Conservation (phyloP, 306 rosid species). For the Cotoneaster glaucophyllus region DNA sequence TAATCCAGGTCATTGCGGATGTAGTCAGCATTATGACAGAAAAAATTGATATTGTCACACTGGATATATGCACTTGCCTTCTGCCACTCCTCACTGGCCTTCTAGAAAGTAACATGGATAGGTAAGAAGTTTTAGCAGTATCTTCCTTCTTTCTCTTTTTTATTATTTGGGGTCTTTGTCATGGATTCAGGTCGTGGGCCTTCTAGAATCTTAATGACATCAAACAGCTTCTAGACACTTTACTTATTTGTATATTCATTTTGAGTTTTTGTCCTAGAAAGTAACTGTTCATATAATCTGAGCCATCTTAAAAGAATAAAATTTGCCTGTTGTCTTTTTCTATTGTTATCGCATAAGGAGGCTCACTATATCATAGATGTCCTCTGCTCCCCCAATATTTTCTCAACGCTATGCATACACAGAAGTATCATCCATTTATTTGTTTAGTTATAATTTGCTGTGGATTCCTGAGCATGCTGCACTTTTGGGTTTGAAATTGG, state of each 20-base stretch:
- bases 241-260: background rate
- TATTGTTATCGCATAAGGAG: background rate
- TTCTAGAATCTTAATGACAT: background rate
- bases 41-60: slow-evolving; percentile 70
- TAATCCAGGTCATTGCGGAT: slow-evolving; percentile 86
- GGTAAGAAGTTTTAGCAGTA: slow-evolving; percentile 30
- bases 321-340: background rate
- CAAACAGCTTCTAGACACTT: background rate
- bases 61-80: slow-evolving; percentile 73
- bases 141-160: background rate
- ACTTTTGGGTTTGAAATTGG: background rate
- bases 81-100: slow-evolving; percentile 67
- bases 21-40: slow-evolving; percentile 67
- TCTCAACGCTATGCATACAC: background rate
- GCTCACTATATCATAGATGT: background rate
- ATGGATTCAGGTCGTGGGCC: background rate
- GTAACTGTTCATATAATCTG: background rate
- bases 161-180: background rate
- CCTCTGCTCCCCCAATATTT: background rate
- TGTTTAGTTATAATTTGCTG: background rate
- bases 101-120: slow-evolving; percentile 81
- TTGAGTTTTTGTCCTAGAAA: no score
- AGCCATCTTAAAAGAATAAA: background rate
- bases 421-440: background rate
- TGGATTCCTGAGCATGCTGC: background rate